Percentiles rank a stretch among this genome's conserved stretches.
Conservation (phyloP, 352 stramenopile species). For the Thalassiosira livingstoniorum region DNA sequence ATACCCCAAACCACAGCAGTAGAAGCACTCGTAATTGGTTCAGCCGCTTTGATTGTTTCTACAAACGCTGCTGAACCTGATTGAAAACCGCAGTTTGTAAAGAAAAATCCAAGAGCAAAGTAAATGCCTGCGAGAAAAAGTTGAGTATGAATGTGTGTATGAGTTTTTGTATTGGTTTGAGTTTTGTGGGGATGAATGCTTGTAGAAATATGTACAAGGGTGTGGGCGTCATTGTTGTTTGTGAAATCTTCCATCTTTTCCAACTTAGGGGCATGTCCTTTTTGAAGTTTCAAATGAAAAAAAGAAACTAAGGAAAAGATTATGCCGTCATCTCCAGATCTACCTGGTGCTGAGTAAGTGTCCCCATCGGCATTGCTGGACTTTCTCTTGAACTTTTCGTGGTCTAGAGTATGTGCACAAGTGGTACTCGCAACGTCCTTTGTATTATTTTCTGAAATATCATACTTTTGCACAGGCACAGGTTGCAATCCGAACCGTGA, state of each 20-base stretch:
- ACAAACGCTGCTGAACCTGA: constrained; percentile 75
- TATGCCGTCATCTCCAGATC: neutral
- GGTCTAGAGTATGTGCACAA: constrained; percentile 16
- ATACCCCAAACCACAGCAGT: constrained; percentile 77
- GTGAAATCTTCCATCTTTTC: too few species aligned
- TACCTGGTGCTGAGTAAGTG: neutral
- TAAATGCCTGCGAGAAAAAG: constrained; percentile 67
- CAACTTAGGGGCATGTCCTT: too few species aligned
- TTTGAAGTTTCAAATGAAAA: constrained; percentile 18
- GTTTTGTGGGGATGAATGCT: neutral
- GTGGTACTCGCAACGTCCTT: neutral
- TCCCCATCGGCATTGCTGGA: constrained; percentile 2
- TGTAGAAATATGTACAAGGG: constrained; percentile 1
- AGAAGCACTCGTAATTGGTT: constrained; percentile 81
- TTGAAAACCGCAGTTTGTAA: constrained; percentile 79
- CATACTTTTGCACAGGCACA: constrained; percentile 39
- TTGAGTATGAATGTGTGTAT: constrained; percentile 50
- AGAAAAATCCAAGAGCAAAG: constrained; percentile 78
- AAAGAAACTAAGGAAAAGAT: constrained; percentile 34
- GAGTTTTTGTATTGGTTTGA: neutral
- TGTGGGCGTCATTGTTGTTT: neutral
- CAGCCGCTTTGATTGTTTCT: constrained; percentile 84
- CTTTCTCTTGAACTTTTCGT: constrained; percentile 23
- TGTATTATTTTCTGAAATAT: neutral
- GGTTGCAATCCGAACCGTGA: constrained; percentile 29